Percentiles rank a stretch among this genome's conserved stretches.
Conservation (phyloP, 345 rosid genomes). For the Leavenworthia alabamica region DNA sequence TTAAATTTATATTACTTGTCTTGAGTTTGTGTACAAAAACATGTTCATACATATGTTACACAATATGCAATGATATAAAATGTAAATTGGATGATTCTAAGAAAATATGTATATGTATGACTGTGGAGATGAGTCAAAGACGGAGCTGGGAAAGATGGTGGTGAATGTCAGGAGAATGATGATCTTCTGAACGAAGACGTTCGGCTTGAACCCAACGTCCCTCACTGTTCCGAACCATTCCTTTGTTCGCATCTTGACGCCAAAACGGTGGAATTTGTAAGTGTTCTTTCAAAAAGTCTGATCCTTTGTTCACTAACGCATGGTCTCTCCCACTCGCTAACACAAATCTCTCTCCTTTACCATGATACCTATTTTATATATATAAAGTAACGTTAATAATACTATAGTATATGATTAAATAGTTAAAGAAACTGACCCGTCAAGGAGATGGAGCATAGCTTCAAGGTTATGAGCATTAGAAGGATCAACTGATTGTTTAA, state of each 20-base stretch:
- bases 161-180: conserved; percentile 47
- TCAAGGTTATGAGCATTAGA: conserved; percentile 66
- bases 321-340: conserved; percentile 67
- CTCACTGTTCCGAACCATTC: conserved; percentile 52
- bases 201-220: conserved; percentile 84
- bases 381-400: neutral
- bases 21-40: neutral
- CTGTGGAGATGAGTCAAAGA: conserved; percentile 9
- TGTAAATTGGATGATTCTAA: neutral
- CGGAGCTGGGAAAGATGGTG: conserved; percentile 45
- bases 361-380: conserved; percentile 47
- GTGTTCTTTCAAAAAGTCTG: conserved; percentile 69
- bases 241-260: conserved; percentile 80
- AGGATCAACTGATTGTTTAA: conserved; percentile 45
- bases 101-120: neutral
- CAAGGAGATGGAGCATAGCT: conserved; percentile 69
- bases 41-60: neutral
- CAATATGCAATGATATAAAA: neutral
- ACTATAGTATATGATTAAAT: neutral
- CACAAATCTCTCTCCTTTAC: conserved; percentile 64
- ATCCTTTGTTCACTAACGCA: conserved; percentile 73
- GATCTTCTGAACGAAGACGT: conserved; percentile 62
- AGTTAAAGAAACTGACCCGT: conserved; percentile 58
- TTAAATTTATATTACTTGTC: neutral
- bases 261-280: conserved; percentile 71